phyloP scores from a whole-genome alignment of 305 asterid species.

The Fraxinus ornus region DNA sequence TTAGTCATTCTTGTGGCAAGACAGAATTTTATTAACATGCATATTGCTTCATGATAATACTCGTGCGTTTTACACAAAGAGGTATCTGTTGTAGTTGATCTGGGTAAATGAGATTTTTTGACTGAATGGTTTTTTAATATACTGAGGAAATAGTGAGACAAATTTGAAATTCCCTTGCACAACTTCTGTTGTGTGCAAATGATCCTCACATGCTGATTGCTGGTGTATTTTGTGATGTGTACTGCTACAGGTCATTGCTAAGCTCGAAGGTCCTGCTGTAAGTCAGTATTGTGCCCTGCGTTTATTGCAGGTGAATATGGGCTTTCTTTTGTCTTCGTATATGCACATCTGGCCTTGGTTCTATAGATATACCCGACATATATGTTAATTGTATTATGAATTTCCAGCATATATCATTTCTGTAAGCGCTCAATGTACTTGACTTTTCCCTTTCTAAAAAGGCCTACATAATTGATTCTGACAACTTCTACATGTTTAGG shows the following conservation, averaged over 20 bases:
- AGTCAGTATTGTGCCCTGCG: constrained; percentile 97
- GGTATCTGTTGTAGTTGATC: constrained; percentile 14
- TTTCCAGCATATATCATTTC: neutral
- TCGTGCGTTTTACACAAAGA: neutral
- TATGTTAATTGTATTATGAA: neutral
- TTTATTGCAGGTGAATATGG: constrained; percentile 73
- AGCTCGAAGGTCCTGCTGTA: constrained; percentile 97
- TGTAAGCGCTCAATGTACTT: neutral
- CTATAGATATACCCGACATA: neutral
- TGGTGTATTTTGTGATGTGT: constrained; percentile 12
- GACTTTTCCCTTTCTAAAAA: neutral
- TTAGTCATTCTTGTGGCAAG: neutral
- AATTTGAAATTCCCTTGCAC: constrained; percentile 7
- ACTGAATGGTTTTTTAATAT: neutral
- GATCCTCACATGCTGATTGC: constrained; percentile 29
- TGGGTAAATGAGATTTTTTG: neutral
- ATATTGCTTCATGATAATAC: constrained; percentile 1
- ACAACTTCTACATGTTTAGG: constrained; percentile 54
- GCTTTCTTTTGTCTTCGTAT: constrained; percentile 21
- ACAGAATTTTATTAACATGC: neutral
- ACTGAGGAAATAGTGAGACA: neutral
- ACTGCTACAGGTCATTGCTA: constrained; percentile 87
- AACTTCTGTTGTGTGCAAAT: constrained; percentile 12
- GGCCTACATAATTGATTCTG: constrained; percentile 24
- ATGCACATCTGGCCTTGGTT: neutral